Conservation (phyloP, 148 eudicot species). For the Rhododendron simsii region DNA sequence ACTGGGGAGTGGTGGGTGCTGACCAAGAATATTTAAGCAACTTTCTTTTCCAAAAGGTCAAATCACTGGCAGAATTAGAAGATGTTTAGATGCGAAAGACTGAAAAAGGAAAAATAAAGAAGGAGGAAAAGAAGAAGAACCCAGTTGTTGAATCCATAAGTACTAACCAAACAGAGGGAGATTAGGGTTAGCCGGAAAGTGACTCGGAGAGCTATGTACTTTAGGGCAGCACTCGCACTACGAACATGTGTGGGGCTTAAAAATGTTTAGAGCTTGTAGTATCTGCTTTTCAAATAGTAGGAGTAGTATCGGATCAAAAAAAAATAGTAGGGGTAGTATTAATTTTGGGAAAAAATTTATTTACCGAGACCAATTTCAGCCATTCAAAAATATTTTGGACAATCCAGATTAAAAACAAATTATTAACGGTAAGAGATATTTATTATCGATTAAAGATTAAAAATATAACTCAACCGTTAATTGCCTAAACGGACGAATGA, state of each 20-base stretch:
- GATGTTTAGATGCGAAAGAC: not conserved
- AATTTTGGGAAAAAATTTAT: too few species aligned
- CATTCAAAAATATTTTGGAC: too few species aligned
- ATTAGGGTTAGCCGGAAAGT: not conserved
- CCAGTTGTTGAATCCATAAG: not conserved
- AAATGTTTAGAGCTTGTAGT: too few species aligned
- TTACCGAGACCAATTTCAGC: too few species aligned
- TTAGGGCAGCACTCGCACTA: not conserved
- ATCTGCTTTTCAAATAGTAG: too few species aligned
- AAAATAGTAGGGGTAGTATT: too few species aligned
- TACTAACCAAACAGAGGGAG: not conserved
- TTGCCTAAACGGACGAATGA: accelerated
- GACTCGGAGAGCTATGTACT: not conserved
- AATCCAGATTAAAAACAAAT: too few species aligned
- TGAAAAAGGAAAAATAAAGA: not conserved
- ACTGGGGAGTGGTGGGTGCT: not conserved
- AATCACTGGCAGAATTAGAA: slow-evolving; percentile 2
- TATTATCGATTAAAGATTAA: too few species aligned
- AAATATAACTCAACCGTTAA: too few species aligned
- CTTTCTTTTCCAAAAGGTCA: slow-evolving; percentile 6
- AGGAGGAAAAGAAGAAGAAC: not conserved
- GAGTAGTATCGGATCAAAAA: too few species aligned
- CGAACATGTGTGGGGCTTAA: not conserved
- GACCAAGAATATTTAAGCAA: not conserved
- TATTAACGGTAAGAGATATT: too few species aligned